phyloP scores from a whole-genome alignment of 768 basidiomycete species.

The Saitozyma podzolica region DNA sequence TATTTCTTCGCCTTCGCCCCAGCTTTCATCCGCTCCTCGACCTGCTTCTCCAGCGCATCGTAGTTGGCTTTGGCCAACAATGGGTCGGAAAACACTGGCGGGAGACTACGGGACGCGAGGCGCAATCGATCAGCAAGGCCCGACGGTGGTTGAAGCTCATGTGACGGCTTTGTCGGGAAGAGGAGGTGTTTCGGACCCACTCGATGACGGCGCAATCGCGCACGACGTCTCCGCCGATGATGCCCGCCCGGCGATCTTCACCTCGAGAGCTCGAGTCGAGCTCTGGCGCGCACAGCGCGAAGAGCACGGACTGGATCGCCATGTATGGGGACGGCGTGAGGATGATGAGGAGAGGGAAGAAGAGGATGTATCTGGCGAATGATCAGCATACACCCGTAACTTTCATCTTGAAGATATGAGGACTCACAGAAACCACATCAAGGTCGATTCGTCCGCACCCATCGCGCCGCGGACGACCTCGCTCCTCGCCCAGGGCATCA shows the following conservation, averaged over 20 bases:
- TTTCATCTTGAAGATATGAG: conserved; percentile 32
- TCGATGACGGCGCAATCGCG: conserved; percentile 40
- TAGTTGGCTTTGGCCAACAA: conserved; percentile 31
- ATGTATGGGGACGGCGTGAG: conserved; percentile 67
- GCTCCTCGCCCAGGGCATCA: conserved; percentile 46
- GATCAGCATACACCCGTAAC: conserved; percentile 1
- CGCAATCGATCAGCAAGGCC: background rate
- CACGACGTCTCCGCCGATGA: conserved; percentile 41
- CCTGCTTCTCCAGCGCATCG: conserved; percentile 37
- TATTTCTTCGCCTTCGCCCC: background rate
- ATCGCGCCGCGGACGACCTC: conserved; percentile 38
- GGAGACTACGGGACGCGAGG: conserved; percentile 18
- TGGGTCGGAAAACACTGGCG: conserved; percentile 36
- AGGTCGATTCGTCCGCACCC: conserved; percentile 54
- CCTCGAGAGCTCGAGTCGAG: conserved; percentile 20
- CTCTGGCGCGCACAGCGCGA: conserved; percentile 62
- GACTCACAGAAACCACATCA: conserved; percentile 65
- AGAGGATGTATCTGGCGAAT: conserved; percentile 62
- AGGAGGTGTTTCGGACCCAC: conserved; percentile 23
- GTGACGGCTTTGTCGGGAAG: background rate
- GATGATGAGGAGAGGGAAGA: conserved; percentile 68
- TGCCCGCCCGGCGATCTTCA: conserved; percentile 18
- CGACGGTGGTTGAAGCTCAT: background rate
- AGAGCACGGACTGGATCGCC: conserved; percentile 74
- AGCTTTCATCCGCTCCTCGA: conserved; percentile 38